Conservation (phyloP, 352 stramenopile species). For the Globisporangium alternatum region DNA sequence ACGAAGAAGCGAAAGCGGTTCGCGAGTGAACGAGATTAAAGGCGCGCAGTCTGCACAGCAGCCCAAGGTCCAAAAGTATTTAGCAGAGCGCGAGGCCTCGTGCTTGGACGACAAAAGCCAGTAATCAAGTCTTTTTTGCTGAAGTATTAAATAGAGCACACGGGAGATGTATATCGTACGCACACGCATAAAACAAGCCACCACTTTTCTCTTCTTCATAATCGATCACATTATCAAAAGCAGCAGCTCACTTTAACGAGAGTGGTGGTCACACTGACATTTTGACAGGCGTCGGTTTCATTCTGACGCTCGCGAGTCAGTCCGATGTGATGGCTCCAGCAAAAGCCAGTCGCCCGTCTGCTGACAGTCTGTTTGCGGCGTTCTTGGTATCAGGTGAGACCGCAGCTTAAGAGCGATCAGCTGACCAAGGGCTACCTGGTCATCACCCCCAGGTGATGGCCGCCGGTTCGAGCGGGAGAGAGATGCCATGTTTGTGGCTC, state of each 20-base stretch:
- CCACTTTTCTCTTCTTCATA: not conserved
- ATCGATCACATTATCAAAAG: too few relatives aligned
- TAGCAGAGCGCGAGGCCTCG: constrained; percentile 12
- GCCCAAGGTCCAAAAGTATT: constrained; percentile 16
- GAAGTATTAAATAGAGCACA: constrained; percentile 13
- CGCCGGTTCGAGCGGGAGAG: not conserved
- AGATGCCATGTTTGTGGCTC: not conserved
- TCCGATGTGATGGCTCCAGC: not conserved
- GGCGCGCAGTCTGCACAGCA: not conserved
- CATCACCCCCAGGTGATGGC: not conserved
- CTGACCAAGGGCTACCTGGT: not conserved
- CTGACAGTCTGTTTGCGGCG: not conserved
- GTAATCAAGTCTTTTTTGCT: constrained; percentile 13
- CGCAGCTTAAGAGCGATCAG: not conserved
- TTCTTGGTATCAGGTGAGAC: not conserved
- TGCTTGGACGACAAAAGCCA: constrained; percentile 12
- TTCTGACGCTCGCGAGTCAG: not conserved
- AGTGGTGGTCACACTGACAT: not conserved
- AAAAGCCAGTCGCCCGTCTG: not conserved
- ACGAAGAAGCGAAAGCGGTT: constrained; percentile 3
- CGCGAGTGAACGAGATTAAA: constrained; percentile 6
- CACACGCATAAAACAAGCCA: not conserved
- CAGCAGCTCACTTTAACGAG: not conserved
- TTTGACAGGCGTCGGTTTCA: not conserved
- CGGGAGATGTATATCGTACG: constrained; percentile 6